These are phyloP conservation scores for Durotheca rogersii DNA, from an alignment of 495 filamentous ascomycete genomes.

Conservation along the genomic window DNA sequence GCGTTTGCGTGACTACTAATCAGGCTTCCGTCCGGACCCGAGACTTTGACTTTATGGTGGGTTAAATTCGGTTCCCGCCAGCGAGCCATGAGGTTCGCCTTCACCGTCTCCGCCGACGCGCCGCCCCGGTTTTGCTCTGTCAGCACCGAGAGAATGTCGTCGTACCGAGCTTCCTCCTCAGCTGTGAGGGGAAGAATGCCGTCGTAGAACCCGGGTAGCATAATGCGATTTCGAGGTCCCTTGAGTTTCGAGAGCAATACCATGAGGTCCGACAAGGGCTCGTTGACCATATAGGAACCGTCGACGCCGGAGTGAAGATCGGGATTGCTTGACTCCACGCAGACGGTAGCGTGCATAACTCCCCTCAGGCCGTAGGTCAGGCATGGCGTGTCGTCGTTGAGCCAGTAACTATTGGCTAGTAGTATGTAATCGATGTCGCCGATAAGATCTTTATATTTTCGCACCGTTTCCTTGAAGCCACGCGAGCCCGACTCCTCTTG, in stretches of 20 bases:
- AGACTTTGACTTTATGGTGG: conserved; percentile 88
- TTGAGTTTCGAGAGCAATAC: conserved; percentile 77
- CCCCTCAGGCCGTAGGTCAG: conserved; percentile 92
- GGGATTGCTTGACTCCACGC: conserved; percentile 78
- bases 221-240: conserved; percentile 61
- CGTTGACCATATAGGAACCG: conserved; percentile 81
- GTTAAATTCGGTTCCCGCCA: conserved; percentile 97
- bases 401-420: conserved; percentile 96
- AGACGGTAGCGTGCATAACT: conserved; percentile 90
- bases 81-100: conserved; percentile 79
- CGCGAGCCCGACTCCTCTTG: conserved; percentile 94
- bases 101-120: conserved; percentile 65
- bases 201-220: conserved; percentile 79
- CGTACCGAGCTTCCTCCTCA: conserved; percentile 78
- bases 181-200: conserved; percentile 71
- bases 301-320: conserved; percentile 96
- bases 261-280: conserved; percentile 87
- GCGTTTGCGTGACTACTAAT: conserved; percentile 86
- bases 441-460: conserved; percentile 75
- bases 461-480: conserved; percentile 80
- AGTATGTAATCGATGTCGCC: conserved; percentile 91
- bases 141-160: conserved; percentile 75
- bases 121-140: conserved; percentile 67
- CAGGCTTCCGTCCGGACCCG: conserved; percentile 79
- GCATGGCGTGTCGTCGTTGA: conserved; percentile 92